Evolutionary conservation across 768 basidiomycete genomes (phyloP).

Genomic region (Mycena epipterygia): DNA sequence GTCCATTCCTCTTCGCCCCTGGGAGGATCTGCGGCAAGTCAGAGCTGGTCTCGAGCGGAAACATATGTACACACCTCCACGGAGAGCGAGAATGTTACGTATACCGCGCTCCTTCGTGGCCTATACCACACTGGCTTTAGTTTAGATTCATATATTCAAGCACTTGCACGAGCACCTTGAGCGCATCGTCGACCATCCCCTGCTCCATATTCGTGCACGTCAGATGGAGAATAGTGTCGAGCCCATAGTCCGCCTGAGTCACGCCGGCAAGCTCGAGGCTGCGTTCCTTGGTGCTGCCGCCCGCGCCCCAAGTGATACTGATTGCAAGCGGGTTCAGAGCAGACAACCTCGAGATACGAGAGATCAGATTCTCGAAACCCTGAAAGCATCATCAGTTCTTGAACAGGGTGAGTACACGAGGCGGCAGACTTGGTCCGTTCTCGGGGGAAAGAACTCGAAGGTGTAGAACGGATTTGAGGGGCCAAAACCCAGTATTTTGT

Average conservation of each 20-base stretch:
- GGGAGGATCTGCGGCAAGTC: constrained; percentile 80
- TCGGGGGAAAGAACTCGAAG: constrained; percentile 97
- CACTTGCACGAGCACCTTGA: constrained; percentile 68
- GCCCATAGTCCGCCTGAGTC: constrained; percentile 77
- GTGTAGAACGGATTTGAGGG: constrained; percentile 82
- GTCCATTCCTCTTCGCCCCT: constrained; percentile 95
- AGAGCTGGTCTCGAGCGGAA: not conserved
- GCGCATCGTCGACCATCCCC: constrained; percentile 87
- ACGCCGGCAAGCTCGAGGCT: constrained; percentile 89
- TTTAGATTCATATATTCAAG: not conserved
- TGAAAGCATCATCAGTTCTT: constrained; percentile 47
- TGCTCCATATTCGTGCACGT: constrained; percentile 98
- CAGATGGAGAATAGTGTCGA: constrained; percentile 93
- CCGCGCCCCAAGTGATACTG: constrained; percentile 98
- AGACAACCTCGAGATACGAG: constrained; percentile 89
- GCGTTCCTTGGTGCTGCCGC: constrained; percentile 90
- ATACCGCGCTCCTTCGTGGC: constrained; percentile 86
- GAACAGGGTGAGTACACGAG: constrained; percentile 1
- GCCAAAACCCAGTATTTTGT: constrained; percentile 68
- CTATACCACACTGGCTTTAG: constrained; percentile 51
- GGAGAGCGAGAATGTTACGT: constrained; percentile 90
- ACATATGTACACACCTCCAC: constrained; percentile 75
- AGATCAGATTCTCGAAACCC: constrained; percentile 93
- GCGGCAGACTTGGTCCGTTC: constrained; percentile 82
- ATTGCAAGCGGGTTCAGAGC: constrained; percentile 84